Base-by-base conservation (phyloP, 106 monocot species). In the Acorus calamus region DNA sequence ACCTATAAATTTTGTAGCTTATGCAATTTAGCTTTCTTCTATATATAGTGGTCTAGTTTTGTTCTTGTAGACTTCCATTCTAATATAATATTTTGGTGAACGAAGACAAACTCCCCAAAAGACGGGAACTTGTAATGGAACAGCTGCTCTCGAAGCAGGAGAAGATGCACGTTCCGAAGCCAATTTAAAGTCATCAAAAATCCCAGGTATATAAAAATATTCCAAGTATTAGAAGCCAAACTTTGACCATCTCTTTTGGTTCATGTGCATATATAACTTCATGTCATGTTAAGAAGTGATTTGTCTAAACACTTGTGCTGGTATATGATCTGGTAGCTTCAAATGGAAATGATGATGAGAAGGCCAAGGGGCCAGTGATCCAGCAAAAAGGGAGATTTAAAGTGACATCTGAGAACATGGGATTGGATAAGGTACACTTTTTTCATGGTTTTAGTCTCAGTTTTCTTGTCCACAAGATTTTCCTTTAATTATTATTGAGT, bases 331-430 rank as follows among this genome's bases (percentile, higher is more conserved):
- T 50, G 61, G 46, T 67, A 76, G 79, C 44, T 8, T 59, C 71
- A 64, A 57, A 12, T 53, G 50, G 48, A 49, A 84, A 85, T 56
- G 89, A 85, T 42, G 79, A 87, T 61, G 79, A 84, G 46, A 90
- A 82, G 66, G 64, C 80, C 56, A 89, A 87, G 72, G 55, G 71
- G 62, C 70, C 84, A 14, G 47, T 79, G 47, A 75, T 86, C 70
- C 86, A 89, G 70, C 93, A 94, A 68, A 89, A 66, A 68, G 94
- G 94, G 8, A 86, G 94, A 48, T 94, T 94, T 67, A 89, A 89
- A 69, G 87, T 94, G 61, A 94, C 90, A 41, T 82, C 84, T 69
- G 89, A 87, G 49, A 82, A 79, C 74, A 66, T 87, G 43, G 94
- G 87, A 50, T 28, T 73, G 54, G 82, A 90, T 51, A 94, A 84